Percentiles rank a stretch among this genome's conserved stretches.
Conservation (phyloP, 2,329 filamentous ascomycete species). For the Aspergillus brasiliensis region DNA sequence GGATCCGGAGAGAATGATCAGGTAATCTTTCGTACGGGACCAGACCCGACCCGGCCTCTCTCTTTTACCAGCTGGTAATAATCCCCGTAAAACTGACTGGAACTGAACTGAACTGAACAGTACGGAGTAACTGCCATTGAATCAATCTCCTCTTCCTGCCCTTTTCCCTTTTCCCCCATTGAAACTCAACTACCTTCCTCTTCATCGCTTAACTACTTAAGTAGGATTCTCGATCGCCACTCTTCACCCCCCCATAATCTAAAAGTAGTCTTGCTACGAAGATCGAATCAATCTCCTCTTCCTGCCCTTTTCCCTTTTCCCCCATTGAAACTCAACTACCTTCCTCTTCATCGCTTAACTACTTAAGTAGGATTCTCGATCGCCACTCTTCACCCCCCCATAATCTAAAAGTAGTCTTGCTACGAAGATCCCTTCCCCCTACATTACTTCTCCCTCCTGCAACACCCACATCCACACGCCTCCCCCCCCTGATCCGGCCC, state of each 20-base stretch:
- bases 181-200: not conserved
- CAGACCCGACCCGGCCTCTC: not conserved
- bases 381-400: not conserved
- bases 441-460: too few species aligned
- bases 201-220: not conserved
- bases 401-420: not conserved
- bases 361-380: not conserved
- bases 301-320: slow-evolving; percentile 1
- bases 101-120: too few species aligned
- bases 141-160: not conserved
- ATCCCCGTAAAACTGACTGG: too few species aligned
- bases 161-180: not conserved
- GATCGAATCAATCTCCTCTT: too few species aligned
- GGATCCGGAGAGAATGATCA: not conserved
- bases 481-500: slow-evolving; percentile 9
- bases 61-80: too few species aligned
- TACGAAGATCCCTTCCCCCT: not conserved
- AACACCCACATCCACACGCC: not conserved
- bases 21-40: not conserved
- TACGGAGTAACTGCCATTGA: too few species aligned
- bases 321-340: not conserved
- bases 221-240: not conserved
- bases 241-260: not conserved
- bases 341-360: slow-evolving; percentile 1
- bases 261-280: not conserved